Evolutionary conservation across 768 basidiomycete genomes (phyloP), one percentile per base, ranked within the genome.

Genomic region (Gelatoporia subvermispora): DNA sequence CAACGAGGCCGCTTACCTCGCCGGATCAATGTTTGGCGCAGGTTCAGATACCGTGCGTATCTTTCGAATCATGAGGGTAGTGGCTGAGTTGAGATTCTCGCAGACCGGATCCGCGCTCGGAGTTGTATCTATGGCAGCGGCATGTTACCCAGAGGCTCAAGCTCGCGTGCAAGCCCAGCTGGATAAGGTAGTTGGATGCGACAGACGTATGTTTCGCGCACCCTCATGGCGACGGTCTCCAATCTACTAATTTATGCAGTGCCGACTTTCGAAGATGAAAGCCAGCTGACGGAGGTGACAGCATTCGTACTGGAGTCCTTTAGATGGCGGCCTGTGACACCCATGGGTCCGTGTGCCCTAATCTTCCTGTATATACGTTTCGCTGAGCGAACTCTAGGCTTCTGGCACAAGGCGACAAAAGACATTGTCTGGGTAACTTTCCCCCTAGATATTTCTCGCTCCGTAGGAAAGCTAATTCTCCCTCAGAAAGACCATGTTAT

Each of bases 401-500:
- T 85, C 51, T 71, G 81, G 3, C 85, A 88, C 53, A 75, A 76
- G 39, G 77, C 84, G 1, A 79, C 77, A 1, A 75, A 75, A 47
- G 84, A 86, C 43, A 76, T 88, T 23, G 60, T 77, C 20, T 86
- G 80, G 71, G 81, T 81, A 31, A 11, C 42, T 17, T 37, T 8
- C 16, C 23, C 13, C 34, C 13, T 46, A 1, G 35, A 38, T 16
- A 5, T 16, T 8, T 4, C 16, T 38, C 35, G 24, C 17, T 36
- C 17, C 18, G 39, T 37, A 10, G 25, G 36, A 9, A 23, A 8
- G 8, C 13, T 21, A 8, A 13, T 8, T 34, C 10, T 16, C n/a
- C 11, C 31, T 20, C 28, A 65, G 62, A 64, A 64, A 49, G 60
- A 61, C 17, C 74, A 70, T 44, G 43, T 67, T 35, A 73, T 75